Evolutionary conservation across 345 rosid species (phyloP), one percentile per base, ranked within the genome.

Genomic region (Gossypioides kirkii): DNA sequence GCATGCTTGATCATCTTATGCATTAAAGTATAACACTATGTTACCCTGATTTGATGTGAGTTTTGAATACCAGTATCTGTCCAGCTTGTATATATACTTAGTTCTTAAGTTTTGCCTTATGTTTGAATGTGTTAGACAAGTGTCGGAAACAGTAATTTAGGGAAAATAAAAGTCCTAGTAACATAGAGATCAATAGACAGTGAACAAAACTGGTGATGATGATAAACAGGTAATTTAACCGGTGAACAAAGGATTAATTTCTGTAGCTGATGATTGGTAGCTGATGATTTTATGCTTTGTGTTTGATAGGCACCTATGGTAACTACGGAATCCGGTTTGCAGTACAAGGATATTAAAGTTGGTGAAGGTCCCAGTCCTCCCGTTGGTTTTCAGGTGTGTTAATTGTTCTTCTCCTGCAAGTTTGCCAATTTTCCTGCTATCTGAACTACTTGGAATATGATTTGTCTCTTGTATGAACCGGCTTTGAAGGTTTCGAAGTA

Each of bases 291-390:
- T 58, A 20, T 71, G 16, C 75, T 73, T 61, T 23, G 4, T 43
- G 28, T 25, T 67, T 50, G 54, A 45, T 83, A 95, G 99, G 97
- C 85, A 59, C 90, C 96, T 23, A 81, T 88, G 93, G 92, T 91
- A 71, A 92, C 94, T 12, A 92, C 99, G 26, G 97, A 86, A 45
- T 87, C 98, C 36, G 97, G 99, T 10, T 83, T 95, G 80, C 93
- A 92, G 60, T 92, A 87, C 81, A 95, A 91, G 80, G 99, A 92
- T 79, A 95, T 95, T 26, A 88, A 84, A 88, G 89, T 91, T 54
- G 99, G 98, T 60, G 43, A 17, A 53, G 97, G 98, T 75, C 98
- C 98, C 25, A 88, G 77, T 78, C 99, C 99, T 10, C 98, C 96
- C 0, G 77, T 89, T 84, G 99, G 99, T 73, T 92, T 78, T 80